Percentiles rank a stretch among this genome's conserved stretches.
Conservation (phyloP, 768 basidiomycete genomes). For the Panaeolus papilionaceus region DNA sequence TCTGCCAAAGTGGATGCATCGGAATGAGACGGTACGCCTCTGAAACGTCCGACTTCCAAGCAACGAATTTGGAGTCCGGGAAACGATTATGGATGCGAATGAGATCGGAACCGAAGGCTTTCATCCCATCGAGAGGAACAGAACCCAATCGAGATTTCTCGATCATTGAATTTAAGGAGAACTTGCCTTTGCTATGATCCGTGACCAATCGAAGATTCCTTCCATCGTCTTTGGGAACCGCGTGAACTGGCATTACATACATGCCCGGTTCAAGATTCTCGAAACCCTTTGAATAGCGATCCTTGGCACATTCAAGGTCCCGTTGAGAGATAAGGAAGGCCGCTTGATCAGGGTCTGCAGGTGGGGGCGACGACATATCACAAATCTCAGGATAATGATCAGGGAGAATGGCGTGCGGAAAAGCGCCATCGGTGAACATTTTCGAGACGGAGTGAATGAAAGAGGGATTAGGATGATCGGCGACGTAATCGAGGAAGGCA, state of each 20-base stretch:
- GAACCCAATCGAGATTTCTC: too few relatives aligned
- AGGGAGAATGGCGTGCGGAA: slow-evolving; percentile 44
- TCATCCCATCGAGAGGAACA: too few relatives aligned
- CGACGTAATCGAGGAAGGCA: slow-evolving; percentile 23
- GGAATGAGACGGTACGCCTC: slow-evolving; percentile 45
- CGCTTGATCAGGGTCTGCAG: slow-evolving; percentile 19
- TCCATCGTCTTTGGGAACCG: slow-evolving; percentile 38
- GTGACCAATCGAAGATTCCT: slow-evolving; percentile 41
- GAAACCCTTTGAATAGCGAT: slow-evolving; percentile 25
- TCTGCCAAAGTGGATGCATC: slow-evolving; percentile 45
- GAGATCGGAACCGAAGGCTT: too few relatives aligned
- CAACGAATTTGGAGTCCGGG: too few relatives aligned
- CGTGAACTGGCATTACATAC: slow-evolving; percentile 31
- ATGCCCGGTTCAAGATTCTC: slow-evolving; percentile 10
- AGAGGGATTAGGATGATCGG: slow-evolving; percentile 46
- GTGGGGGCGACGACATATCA: slow-evolving; percentile 25
- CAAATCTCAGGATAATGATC: slow-evolving; percentile 26
- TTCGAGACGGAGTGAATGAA: slow-evolving; percentile 40
- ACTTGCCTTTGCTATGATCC: slow-evolving; percentile 45
- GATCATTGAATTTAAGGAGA: too few relatives aligned
- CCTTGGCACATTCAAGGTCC: slow-evolving; percentile 26
- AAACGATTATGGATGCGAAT: too few relatives aligned
- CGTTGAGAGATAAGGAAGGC: slow-evolving; percentile 33
- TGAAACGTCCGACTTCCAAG: slow-evolving; percentile 43
- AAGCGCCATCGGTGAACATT: slow-evolving; percentile 45